Conservation (phyloP, 352 stramenopile genomes). For the Discostella stelligera region DNA sequence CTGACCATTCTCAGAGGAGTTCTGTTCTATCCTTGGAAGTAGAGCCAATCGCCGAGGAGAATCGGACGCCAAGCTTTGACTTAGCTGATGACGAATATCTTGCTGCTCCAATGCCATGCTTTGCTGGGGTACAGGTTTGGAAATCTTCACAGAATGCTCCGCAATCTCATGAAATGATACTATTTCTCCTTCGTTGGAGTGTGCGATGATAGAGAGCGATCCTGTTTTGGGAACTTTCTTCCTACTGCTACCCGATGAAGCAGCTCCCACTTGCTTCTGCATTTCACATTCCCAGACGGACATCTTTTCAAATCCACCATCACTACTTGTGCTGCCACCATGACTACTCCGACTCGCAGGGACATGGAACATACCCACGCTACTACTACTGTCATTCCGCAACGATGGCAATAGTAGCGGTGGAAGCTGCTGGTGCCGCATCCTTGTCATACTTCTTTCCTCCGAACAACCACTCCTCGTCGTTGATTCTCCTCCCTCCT, state of each 20-base stretch:
- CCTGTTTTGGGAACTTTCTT: no score
- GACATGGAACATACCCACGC: background rate
- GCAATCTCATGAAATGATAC: conserved; percentile 3
- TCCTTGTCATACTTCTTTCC: background rate
- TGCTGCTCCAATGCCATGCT: no score
- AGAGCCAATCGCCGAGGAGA: no score
- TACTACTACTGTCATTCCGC: conserved; percentile 1
- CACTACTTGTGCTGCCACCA: background rate
- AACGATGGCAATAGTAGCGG: conserved; percentile 3
- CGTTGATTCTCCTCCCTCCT: background rate
- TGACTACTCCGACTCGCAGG: conserved; percentile 4
- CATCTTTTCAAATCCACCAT: background rate
- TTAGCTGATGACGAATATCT: no score
- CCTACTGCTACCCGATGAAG: no score
- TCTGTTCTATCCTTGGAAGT: no score
- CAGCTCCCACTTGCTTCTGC: no score
- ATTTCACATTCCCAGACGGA: background rate
- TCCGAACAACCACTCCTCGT: background rate
- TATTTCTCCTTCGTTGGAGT: conserved; percentile 5
- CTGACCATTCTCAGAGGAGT: no score
- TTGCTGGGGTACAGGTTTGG: no score
- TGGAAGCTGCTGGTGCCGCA: background rate
- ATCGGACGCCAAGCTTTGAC: no score
- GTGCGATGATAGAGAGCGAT: background rate
- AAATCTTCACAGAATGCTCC: background rate